Conservation (phyloP, 768 basidiomycete genomes). For the Hygrophorus russula region DNA sequence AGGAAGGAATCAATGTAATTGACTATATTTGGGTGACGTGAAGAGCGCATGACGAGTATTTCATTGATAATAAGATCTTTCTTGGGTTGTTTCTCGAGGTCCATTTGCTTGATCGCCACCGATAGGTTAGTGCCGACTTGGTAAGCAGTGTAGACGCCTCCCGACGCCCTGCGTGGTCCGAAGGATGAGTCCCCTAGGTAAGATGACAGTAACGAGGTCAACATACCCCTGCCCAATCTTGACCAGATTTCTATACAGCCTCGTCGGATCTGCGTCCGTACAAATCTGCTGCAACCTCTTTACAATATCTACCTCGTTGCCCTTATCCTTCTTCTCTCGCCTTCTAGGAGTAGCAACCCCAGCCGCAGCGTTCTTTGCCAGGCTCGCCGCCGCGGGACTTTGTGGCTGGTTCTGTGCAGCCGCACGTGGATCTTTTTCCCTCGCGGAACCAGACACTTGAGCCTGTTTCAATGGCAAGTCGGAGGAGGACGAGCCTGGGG, state of each 20-base stretch:
- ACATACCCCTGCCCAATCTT: conserved; percentile 97
- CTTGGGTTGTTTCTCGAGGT: conserved; percentile 98
- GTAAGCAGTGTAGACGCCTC: conserved; percentile 97
- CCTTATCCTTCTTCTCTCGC: conserved; percentile 76
- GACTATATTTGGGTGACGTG: conserved; percentile 97
- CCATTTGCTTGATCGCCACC: conserved; percentile 99
- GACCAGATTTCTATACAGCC: conserved; percentile 81
- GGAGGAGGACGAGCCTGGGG: conserved; percentile 47
- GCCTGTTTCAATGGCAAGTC: conserved; percentile 41
- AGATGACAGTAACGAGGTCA: conserved; percentile 2
- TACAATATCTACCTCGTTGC: conserved; percentile 85
- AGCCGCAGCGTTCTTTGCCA: conserved; percentile 49
- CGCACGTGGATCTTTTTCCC: conserved; percentile 28
- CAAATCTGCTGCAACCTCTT: conserved; percentile 88
- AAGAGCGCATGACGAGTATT: conserved; percentile 97
- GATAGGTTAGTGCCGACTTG: conserved; percentile 90
- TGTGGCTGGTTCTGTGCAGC: conserved; percentile 35
- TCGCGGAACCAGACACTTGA: conserved; percentile 12
- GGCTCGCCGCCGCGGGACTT: conserved; percentile 51
- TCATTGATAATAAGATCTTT: conserved; percentile 99
- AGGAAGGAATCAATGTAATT: conserved; percentile 99
- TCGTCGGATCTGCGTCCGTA: conserved; percentile 94
- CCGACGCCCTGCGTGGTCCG: conserved; percentile 59
- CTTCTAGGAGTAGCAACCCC: conserved; percentile 77
- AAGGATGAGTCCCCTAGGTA: conserved; percentile 6